phyloP scores from a whole-genome alignment of 805 yeast genomes.

The Candida adriatica region DNA sequence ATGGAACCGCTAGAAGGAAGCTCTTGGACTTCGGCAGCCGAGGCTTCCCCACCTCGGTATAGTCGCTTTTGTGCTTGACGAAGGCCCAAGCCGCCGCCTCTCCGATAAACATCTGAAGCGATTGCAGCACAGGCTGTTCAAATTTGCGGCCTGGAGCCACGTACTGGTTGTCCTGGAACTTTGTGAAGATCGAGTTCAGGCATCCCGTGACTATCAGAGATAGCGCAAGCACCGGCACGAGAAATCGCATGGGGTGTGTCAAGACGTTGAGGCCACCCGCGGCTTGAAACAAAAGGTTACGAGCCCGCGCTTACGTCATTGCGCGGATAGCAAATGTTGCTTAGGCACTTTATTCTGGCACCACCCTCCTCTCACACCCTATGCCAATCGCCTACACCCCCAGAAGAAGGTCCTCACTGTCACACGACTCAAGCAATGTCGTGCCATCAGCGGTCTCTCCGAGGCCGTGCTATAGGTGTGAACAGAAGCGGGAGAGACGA shows the following conservation, averaged over 20 bases:
- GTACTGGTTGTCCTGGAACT: constrained; percentile 71
- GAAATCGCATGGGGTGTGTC: constrained; percentile 15
- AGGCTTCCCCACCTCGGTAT: constrained; percentile 8
- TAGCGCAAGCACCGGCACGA: constrained; percentile 14
- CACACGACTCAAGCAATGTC: constrained; percentile 3
- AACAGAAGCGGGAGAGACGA: constrained; percentile 1
- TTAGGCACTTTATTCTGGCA: too few relatives aligned
- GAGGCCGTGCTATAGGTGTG: constrained; percentile 7
- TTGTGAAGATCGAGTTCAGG: constrained; percentile 65
- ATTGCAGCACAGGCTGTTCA: constrained; percentile 75
- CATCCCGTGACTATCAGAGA: constrained; percentile 68
- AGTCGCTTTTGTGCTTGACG: constrained; percentile 14
- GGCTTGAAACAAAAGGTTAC: background rate
- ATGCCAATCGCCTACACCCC: constrained; percentile 1
- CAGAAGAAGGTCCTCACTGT: constrained; percentile 6
- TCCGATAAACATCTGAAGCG: constrained; percentile 77
- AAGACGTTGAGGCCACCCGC: background rate
- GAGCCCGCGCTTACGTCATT: background rate
- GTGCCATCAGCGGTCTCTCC: background rate
- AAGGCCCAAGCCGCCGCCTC: constrained; percentile 47
- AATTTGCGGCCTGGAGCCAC: constrained; percentile 45
- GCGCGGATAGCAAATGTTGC: constrained; percentile 1
- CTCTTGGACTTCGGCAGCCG: constrained; percentile 23
- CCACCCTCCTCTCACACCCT: too few relatives aligned
- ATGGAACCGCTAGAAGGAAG: constrained; percentile 47